These are phyloP conservation scores for Entomophthora muscae DNA, from an alignment of 371 early-diverging fungal genomes.

Conservation along the genomic window DNA sequence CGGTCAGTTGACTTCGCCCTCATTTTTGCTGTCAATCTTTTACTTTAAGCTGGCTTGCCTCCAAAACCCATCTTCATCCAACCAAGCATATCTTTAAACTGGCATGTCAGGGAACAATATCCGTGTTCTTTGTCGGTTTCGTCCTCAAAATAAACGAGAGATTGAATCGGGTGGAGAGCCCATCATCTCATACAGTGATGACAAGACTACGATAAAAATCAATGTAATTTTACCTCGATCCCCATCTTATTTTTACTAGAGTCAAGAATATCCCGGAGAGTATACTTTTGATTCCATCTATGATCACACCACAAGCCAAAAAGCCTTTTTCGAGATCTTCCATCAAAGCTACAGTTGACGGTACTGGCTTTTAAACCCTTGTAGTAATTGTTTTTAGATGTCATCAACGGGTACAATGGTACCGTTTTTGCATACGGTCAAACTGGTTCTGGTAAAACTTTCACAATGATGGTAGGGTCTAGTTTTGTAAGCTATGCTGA, in stretches of 20 bases:
- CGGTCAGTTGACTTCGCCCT: too few relatives aligned
- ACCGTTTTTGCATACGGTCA: constrained; percentile 99
- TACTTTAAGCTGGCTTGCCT: too few relatives aligned
- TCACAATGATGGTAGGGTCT: constrained; percentile 90
- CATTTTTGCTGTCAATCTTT: too few relatives aligned
- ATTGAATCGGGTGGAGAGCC: constrained; percentile 73
- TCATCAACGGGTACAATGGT: constrained; percentile 80
- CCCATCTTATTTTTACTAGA: not conserved
- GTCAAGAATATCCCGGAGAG: constrained; percentile 52
- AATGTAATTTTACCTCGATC: constrained; percentile 5
- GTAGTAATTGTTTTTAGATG: too few relatives aligned
- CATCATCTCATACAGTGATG: constrained; percentile 65
- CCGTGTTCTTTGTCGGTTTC: constrained; percentile 91
- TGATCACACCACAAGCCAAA: constrained; percentile 61
- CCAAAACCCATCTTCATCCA: too few relatives aligned
- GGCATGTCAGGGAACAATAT: constrained; percentile 60
- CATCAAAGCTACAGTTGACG: constrained; percentile 78
- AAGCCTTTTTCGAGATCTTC: constrained; percentile 79
- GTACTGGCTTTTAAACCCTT: constrained; percentile 25
- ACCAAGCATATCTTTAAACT: too few relatives aligned
- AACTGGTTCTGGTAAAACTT: constrained; percentile 97
- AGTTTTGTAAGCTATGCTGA: not conserved
- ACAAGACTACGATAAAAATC: constrained; percentile 18
- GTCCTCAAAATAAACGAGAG: constrained; percentile 88
- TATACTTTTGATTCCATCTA: constrained; percentile 86